Evolutionary conservation across 2,329 filamentous ascomycete genomes (phyloP).

Genomic region (Colletotrichum viniferum): DNA sequence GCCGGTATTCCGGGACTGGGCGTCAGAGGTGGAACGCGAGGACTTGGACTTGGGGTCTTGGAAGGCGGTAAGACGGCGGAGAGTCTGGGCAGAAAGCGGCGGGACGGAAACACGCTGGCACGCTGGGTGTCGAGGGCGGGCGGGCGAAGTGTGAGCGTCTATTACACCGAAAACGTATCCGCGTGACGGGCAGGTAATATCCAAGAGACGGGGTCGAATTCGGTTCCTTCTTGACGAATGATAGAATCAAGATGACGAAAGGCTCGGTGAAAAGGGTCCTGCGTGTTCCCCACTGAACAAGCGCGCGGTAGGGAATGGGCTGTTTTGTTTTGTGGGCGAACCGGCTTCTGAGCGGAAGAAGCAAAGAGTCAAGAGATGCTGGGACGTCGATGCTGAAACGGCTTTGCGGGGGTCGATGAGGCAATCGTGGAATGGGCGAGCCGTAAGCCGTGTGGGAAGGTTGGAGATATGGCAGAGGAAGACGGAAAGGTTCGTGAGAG

Average conservation of each 20-base stretch:
- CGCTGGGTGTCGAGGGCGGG: not conserved
- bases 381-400: constrained; percentile 3
- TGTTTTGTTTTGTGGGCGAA: not conserved
- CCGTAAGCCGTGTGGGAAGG: not conserved
- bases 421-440: not conserved
- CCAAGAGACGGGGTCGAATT: not conserved
- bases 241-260: not conserved
- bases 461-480: not conserved
- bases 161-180: not conserved
- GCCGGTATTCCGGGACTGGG: constrained; percentile 13
- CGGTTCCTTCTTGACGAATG: not conserved
- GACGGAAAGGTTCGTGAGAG: not conserved
- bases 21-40: constrained; percentile 10
- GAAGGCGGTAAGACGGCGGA: constrained; percentile 13
- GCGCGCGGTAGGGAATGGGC: constrained; percentile 14
- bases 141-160: not conserved
- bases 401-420: not conserved
- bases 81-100: constrained; percentile 10
- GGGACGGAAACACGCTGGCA: not conserved
- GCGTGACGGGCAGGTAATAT: not conserved
- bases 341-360: not conserved
- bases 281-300: constrained; percentile 18
- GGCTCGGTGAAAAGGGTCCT: not conserved
- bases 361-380: not conserved
- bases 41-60: not conserved